phyloP scores from a whole-genome alignment of 164 flowering plant species.

The Vitis rupestris region DNA sequence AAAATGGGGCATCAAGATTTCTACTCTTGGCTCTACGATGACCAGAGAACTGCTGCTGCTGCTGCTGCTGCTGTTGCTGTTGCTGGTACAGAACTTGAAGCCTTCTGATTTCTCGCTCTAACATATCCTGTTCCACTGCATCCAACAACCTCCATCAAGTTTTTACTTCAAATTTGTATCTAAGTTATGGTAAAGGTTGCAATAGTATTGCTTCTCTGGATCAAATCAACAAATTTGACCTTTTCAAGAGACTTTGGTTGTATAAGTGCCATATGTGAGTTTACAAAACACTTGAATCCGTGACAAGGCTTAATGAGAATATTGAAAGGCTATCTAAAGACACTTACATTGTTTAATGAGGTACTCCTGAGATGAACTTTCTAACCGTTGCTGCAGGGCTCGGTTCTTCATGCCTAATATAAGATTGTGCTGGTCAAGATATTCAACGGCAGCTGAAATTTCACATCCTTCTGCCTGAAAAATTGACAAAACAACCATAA shows the following conservation, averaged over 20 bases:
- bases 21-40: neutral
- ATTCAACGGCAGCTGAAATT: slow-evolving; percentile 38
- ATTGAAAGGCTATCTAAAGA: too few species aligned
- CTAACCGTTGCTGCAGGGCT: slow-evolving; percentile 37
- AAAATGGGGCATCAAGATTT: slow-evolving; percentile 1
- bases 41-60: slow-evolving; percentile 2
- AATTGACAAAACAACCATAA: too few species aligned
- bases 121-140: slow-evolving; percentile 14
- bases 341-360: slow-evolving; percentile 34
- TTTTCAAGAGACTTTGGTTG: too few species aligned
- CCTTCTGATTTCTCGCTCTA: slow-evolving; percentile 10
- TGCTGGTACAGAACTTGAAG: slow-evolving; percentile 5
- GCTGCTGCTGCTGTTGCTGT: slow-evolving; percentile 8
- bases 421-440: slow-evolving; percentile 37
- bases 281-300: too few species aligned
- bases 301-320: too few species aligned
- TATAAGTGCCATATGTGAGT: too few species aligned
- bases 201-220: too few species aligned
- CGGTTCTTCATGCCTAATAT: slow-evolving; percentile 37
- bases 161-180: too few species aligned
- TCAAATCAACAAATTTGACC: too few species aligned
- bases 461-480: slow-evolving; percentile 37
- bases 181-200: too few species aligned
- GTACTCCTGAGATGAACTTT: slow-evolving; percentile 36
- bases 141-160: neutral